These are phyloP conservation scores for Trichoderma oligosporum DNA, from an alignment of 2,329 filamentous ascomycete species.

Conservation along the genomic window DNA sequence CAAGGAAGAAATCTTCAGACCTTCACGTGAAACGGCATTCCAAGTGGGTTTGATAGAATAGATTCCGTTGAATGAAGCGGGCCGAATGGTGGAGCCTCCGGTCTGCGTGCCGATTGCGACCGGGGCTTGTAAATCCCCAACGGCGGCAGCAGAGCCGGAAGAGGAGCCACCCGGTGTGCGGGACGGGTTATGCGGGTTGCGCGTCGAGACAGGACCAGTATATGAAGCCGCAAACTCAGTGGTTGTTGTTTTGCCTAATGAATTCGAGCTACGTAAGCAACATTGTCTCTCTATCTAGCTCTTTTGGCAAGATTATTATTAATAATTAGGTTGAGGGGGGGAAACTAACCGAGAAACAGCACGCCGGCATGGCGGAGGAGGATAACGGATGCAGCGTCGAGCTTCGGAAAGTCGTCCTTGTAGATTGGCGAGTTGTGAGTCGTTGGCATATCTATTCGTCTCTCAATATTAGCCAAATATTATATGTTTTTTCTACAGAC, in stretches of 20 bases:
- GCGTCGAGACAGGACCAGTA: constrained; percentile 50
- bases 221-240: constrained; percentile 61
- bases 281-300: too few relatives aligned
- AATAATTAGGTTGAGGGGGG: background rate
- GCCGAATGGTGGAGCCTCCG: constrained; percentile 59
- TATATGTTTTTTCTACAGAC: too few relatives aligned
- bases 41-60: constrained; percentile 66
- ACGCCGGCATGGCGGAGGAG: constrained; percentile 53
- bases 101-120: constrained; percentile 63
- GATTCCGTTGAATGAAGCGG: constrained; percentile 61
- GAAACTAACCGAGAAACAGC: constrained; percentile 44
- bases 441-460: constrained; percentile 52
- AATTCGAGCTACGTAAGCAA: background rate
- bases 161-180: constrained; percentile 67
- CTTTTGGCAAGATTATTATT: too few relatives aligned
- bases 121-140: constrained; percentile 61
- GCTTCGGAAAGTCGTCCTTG: constrained; percentile 37
- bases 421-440: constrained; percentile 55
- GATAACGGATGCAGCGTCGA: constrained; percentile 52
- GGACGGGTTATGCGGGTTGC: constrained; percentile 61
- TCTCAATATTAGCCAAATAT: background rate
- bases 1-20: constrained; percentile 55
- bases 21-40: constrained; percentile 59
- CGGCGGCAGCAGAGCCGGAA: constrained; percentile 62
- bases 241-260: constrained; percentile 44